Base-by-base conservation (phyloP, 73 alveolate genomes). In the Uronychia binucleata region DNA sequence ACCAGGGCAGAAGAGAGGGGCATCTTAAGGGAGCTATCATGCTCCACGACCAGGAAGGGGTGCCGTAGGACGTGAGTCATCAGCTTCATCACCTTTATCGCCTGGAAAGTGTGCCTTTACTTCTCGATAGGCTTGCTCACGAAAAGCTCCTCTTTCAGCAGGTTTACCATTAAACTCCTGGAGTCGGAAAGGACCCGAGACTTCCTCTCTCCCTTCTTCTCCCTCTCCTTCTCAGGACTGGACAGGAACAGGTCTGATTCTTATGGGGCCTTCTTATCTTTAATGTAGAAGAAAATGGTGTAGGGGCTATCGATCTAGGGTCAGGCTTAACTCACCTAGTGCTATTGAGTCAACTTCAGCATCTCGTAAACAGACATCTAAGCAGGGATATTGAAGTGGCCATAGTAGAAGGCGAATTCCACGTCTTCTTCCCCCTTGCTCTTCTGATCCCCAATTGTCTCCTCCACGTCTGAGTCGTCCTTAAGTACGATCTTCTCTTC, bases 371-470 rank as follows among this genome's bases (percentile, higher is more conserved):
- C 74, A 25, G 90, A 60, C 32, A 60, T 26, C 59, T 32, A 31
- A 27, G 74, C 27, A 26, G 31, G n/a, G 78, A 83, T 28, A 31
- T 25, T 25, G 59, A 74, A 29, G 5, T 79, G 79, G 32, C 34
- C 30, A 34, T 29, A 83, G 58, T 75, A 83, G 78, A 83, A 83
- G 32, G 34, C 90, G 59, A 75, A 83, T 83, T 83, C 90, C 5
- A 83, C 77, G 31, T 85, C 86, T 28, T 81, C 80, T 57, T 35
- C 29, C 13, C 58, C 34, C 75, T 58, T 34, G 26, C 26, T 60
- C 79, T 83, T 31, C 30, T 75, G 77, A 0, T 57, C 84, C 27
- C 31, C 31, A 28, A 27, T 33, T 57, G 74, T 46, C 28, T 34
- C 86, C 77, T 75, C 79, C 59, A 5, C 83, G 19, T 88, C 79